Conservation (phyloP, 2,329 filamentous ascomycete genomes). For the Grosmannia huntii region DNA sequence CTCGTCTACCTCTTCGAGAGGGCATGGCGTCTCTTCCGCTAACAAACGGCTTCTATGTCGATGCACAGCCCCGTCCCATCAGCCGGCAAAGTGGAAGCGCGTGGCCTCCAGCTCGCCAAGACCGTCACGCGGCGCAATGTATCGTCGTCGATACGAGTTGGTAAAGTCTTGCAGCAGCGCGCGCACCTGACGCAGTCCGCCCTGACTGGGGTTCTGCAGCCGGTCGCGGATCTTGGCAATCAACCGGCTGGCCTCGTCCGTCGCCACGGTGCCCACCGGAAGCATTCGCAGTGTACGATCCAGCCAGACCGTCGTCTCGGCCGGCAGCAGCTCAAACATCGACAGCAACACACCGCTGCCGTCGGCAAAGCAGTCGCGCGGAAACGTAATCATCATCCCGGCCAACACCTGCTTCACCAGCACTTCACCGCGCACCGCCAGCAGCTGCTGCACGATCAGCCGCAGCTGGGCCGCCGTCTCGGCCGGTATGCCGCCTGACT, state of each 20-base stretch:
- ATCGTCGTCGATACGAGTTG: constrained; percentile 81
- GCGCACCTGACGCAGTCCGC: constrained; percentile 62
- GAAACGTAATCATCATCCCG: constrained; percentile 99
- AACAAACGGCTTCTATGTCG: no score
- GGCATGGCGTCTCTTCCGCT: no score
- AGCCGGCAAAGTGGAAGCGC: constrained; percentile 67
- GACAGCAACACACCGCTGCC: constrained; percentile 84
- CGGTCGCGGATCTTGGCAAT: constrained; percentile 56
- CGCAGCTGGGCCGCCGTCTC: constrained; percentile 57
- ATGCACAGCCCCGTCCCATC: background rate
- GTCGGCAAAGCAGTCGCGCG: constrained; percentile 87
- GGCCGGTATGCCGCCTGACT: constrained; percentile 41
- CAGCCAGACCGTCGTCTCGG: constrained; percentile 70
- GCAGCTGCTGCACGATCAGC: constrained; percentile 57
- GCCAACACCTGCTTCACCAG: constrained; percentile 84
- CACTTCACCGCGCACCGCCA: constrained; percentile 57
- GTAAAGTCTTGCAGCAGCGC: constrained; percentile 91
- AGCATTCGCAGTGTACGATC: constrained; percentile 72
- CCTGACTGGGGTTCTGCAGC: constrained; percentile 42
- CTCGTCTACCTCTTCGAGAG: no score
- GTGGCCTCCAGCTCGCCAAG: constrained; percentile 76
- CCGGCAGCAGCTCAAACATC: constrained; percentile 76
- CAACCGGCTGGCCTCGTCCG: constrained; percentile 68
- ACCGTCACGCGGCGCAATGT: constrained; percentile 89
- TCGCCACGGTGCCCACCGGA: constrained; percentile 67